A percentile compares a stretch with the other conserved stretches of the same genome.
Evolutionary conservation across 305 asterid species (phyloP).

Genomic region (Fraxinus platypoda): DNA sequence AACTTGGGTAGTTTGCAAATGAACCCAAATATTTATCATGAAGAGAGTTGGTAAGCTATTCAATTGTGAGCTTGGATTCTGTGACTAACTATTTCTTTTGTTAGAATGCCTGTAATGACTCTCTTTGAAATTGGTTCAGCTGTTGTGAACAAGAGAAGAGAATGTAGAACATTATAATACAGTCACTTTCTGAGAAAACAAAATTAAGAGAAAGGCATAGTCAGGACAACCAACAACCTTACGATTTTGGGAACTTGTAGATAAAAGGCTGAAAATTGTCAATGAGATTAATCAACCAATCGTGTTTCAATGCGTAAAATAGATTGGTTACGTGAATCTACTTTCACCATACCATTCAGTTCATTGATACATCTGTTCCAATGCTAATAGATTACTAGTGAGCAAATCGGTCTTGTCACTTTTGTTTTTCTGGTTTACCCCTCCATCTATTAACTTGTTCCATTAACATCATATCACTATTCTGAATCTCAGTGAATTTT

Average conservation of each 20-base stretch:
- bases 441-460: background rate
- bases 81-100: background rate
- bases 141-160: background rate
- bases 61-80: background rate
- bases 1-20: background rate
- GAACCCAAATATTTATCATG: background rate
- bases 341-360: background rate
- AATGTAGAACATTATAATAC: background rate
- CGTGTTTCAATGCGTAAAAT: background rate
- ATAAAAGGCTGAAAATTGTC: background rate
- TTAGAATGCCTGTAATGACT: constrained; percentile 8
- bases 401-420: background rate
- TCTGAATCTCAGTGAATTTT: background rate
- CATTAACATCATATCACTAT: background rate
- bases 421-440: background rate
- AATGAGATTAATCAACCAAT: background rate
- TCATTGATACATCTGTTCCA: background rate
- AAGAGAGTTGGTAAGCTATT: background rate
- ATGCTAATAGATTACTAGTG: background rate
- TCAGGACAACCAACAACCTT: background rate
- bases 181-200: background rate
- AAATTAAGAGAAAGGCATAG: background rate
- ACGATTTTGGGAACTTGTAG: background rate
- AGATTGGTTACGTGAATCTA: background rate
- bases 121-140: constrained; percentile 8